A percentile compares a stretch with the other conserved stretches of the same genome.
Conservation (phyloP, 768 basidiomycete genomes). For the Leccinum variicolor region DNA sequence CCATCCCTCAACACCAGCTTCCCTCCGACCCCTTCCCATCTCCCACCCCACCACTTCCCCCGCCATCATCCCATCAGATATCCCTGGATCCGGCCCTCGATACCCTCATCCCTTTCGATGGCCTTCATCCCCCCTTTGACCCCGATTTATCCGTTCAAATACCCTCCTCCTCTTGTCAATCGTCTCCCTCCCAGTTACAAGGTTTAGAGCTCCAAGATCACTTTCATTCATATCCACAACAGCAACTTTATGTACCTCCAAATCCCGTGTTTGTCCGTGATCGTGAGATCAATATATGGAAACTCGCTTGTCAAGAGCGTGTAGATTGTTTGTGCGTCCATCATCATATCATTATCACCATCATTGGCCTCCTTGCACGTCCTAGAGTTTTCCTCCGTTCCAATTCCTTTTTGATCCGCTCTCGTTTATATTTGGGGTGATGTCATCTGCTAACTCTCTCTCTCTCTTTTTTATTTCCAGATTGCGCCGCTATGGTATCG, state of each 20-base stretch:
- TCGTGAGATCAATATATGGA: slow-evolving; percentile 35
- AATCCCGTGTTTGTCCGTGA: slow-evolving; percentile 29
- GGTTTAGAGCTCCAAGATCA: slow-evolving; percentile 24
- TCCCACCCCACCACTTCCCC: neutral
- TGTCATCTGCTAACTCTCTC: slow-evolving; percentile 6
- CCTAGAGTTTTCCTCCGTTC: neutral
- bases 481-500: slow-evolving; percentile 30
- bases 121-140: slow-evolving; percentile 17
- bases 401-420: slow-evolving; percentile 6
- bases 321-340: slow-evolving; percentile 31
- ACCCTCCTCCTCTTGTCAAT: slow-evolving; percentile 5
- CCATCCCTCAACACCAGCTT: neutral
- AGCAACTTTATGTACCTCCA: slow-evolving; percentile 27
- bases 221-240: slow-evolving; percentile 22
- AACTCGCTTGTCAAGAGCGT: slow-evolving; percentile 33
- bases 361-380: slow-evolving; percentile 2
- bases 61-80: slow-evolving; percentile 2
- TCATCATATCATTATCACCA: neutral
- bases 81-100: slow-evolving; percentile 23
- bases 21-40: slow-evolving; percentile 4
- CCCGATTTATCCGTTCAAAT: slow-evolving; percentile 19
- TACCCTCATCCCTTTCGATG: slow-evolving; percentile 27
- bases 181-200: slow-evolving; percentile 15
- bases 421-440: slow-evolving; percentile 2
- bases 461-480: slow-evolving; percentile 5